A percentile compares a stretch with the other conserved stretches of the same genome.
phyloP scores from a whole-genome alignment of 108 stramenopile genomes.

The Skeletonema costatum region DNA sequence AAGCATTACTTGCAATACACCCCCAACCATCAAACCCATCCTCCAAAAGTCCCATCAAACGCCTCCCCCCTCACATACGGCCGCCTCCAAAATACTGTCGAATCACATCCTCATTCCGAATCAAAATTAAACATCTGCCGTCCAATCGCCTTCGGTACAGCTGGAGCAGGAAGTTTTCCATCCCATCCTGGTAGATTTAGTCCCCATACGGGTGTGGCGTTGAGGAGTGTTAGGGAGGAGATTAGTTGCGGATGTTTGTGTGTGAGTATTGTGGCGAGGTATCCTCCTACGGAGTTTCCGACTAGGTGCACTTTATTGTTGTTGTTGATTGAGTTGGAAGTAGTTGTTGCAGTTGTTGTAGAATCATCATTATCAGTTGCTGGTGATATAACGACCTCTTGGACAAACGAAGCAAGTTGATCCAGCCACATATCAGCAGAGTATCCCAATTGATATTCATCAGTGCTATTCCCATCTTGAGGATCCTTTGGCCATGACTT shows the following conservation, averaged over 20 bases:
- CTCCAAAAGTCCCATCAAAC: conserved; percentile 49
- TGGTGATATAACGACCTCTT: conserved; percentile 47
- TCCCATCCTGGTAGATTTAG: conserved; percentile 81
- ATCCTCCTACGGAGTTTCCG: conserved; percentile 82
- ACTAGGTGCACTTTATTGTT: conserved; percentile 61
- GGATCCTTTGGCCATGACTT: conserved; percentile 79
- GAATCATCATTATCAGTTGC: conserved; percentile 5
- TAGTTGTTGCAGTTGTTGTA: background rate
- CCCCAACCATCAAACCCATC: conserved; percentile 11
- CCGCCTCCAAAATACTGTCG: conserved; percentile 60
- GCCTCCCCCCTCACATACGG: conserved; percentile 60
- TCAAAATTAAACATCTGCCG: conserved; percentile 67
- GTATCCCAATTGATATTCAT: conserved; percentile 66
- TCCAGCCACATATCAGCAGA: conserved; percentile 80
- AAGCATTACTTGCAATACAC: background rate
- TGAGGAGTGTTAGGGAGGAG: conserved; percentile 60
- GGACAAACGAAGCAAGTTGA: conserved; percentile 63
- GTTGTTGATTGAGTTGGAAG: no score
- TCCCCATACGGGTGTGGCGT: conserved; percentile 91
- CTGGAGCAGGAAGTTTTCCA: conserved; percentile 68
- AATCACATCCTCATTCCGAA: conserved; percentile 65
- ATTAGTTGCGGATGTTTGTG: conserved; percentile 57
- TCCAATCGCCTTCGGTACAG: conserved; percentile 61
- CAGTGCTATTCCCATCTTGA: conserved; percentile 60
- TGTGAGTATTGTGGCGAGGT: conserved; percentile 68